These are phyloP conservation scores for Thuidium tamariscinum DNA, from an alignment of 225 moss, liverwort and hornwort genomes.

Conservation along the genomic window DNA sequence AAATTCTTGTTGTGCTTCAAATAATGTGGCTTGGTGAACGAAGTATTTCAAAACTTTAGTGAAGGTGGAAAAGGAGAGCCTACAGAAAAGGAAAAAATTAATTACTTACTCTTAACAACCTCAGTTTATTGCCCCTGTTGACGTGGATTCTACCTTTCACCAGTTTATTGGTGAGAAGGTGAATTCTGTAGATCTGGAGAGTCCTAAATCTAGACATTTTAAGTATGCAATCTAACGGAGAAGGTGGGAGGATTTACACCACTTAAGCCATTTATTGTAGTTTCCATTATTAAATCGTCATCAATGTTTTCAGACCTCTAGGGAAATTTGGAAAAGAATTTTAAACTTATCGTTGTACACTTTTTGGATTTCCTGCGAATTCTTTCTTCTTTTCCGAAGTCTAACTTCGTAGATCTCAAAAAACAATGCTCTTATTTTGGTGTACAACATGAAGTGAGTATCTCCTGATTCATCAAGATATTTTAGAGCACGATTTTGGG, in stretches of 20 bases:
- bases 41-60: neutral
- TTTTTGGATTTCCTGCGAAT: neutral
- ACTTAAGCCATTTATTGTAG: neutral
- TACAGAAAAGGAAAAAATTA: neutral
- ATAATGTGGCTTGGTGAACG: neutral
- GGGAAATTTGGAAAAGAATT: neutral
- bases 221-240: neutral
- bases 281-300: neutral
- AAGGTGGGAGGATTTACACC: neutral
- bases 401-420: neutral
- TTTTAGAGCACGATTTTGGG: neutral
- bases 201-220: neutral
- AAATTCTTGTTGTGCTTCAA: neutral
- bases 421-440: neutral
- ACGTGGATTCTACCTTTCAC: neutral
- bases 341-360: neutral
- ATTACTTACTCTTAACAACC: neutral
- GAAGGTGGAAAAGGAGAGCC: neutral
- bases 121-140: neutral
- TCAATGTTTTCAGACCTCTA: neutral
- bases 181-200: neutral
- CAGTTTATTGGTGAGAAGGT: neutral
- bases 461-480: neutral
- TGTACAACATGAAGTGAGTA: neutral
- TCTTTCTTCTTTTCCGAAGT: neutral